A percentile compares a stretch with the other conserved stretches of the same genome.
These are phyloP conservation scores for Somion occarium DNA, from an alignment of 1,284 basidiomycete species.

Conservation along the genomic window DNA sequence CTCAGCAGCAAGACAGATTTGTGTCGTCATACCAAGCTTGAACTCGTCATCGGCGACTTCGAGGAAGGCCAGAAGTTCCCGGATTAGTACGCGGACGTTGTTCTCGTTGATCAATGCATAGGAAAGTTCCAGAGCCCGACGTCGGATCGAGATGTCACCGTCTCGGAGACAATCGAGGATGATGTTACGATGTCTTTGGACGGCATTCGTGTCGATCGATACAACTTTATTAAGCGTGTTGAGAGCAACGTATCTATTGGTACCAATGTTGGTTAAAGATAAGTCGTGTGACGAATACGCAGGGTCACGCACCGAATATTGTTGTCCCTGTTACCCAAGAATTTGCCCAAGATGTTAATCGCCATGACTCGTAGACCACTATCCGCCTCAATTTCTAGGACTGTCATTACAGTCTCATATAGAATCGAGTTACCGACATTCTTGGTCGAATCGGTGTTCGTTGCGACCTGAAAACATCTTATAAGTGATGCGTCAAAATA, in stretches of 20 bases:
- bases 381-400: constrained; percentile 98
- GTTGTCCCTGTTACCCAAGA: constrained; percentile 96
- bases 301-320: constrained; percentile 79
- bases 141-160: constrained; percentile 97
- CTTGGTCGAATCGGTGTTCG: constrained; percentile 97
- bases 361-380: constrained; percentile 97
- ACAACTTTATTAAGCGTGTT: constrained; percentile 99
- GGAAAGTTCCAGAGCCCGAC: constrained; percentile 93
- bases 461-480: constrained; percentile 85
- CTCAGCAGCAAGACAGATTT: constrained; percentile 95
- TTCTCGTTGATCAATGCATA: constrained; percentile 97
- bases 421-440: constrained; percentile 98
- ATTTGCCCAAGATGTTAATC: constrained; percentile 99
- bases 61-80: constrained; percentile 93
- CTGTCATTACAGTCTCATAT: constrained; percentile 96
- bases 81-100: constrained; percentile 89
- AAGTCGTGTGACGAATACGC: background rate
- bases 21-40: constrained; percentile 96
- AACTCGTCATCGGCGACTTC: constrained; percentile 99
- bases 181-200: constrained; percentile 96
- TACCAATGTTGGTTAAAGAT: background rate
- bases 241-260: constrained; percentile 91
- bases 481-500: too few relatives aligned
- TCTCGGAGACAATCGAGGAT: constrained; percentile 98
- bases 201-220: constrained; percentile 96